phyloP scores from a whole-genome alignment of 257 asterid genomes.

The Buddleja alternifolia region DNA sequence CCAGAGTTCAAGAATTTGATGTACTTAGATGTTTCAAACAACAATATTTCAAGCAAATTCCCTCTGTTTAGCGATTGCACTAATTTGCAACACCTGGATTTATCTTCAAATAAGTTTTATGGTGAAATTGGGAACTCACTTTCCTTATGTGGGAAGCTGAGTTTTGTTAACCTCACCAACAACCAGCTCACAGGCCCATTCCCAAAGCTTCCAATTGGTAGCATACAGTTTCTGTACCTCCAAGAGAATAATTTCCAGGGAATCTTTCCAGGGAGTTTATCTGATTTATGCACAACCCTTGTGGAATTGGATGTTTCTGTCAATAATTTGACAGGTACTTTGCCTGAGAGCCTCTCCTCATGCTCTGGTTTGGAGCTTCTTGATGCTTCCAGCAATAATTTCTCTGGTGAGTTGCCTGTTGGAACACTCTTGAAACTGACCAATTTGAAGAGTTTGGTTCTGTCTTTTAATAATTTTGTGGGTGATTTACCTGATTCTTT shows the following conservation, averaged over 20 bases:
- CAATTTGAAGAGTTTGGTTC: slow-evolving; percentile 55
- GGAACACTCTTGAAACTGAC: slow-evolving; percentile 55
- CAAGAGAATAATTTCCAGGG: slow-evolving; percentile 62
- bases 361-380: slow-evolving; percentile 67
- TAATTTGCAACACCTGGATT: slow-evolving; percentile 63
- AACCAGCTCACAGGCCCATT: slow-evolving; percentile 64
- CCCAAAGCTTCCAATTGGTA: slow-evolving; percentile 51
- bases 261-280: slow-evolving; percentile 43
- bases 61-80: slow-evolving; percentile 65
- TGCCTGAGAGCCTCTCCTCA: slow-evolving; percentile 62
- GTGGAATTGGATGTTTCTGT: slow-evolving; percentile 67
- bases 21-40: slow-evolving; percentile 72
- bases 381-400: slow-evolving; percentile 67
- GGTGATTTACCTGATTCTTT: slow-evolving; percentile 80
- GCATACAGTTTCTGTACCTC: slow-evolving; percentile 63
- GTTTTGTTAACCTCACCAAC: slow-evolving; percentile 71
- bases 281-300: slow-evolving; percentile 65
- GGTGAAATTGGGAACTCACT: slow-evolving; percentile 66
- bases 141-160: slow-evolving; percentile 57
- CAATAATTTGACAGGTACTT: slow-evolving; percentile 65
- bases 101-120: slow-evolving; percentile 66
- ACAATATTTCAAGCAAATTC: slow-evolving; percentile 65
- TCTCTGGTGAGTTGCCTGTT: slow-evolving; percentile 82
- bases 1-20: slow-evolving; percentile 52
- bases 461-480: slow-evolving; percentile 70